phyloP scores from a whole-genome alignment of 768 basidiomycete species.

The Lanmaoa pseudosensibilis region DNA sequence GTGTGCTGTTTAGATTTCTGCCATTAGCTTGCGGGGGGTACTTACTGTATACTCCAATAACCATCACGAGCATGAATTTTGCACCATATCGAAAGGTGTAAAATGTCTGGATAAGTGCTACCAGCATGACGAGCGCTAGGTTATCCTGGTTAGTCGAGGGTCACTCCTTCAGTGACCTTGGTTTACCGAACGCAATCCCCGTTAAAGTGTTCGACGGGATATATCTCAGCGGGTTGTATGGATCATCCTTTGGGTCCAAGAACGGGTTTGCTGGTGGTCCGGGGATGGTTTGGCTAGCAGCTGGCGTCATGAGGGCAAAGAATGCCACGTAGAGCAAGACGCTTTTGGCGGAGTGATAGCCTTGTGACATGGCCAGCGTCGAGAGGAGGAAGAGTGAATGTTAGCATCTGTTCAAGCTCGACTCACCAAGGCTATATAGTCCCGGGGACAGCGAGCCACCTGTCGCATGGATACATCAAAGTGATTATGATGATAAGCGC shows the following conservation, averaged over 20 bases:
- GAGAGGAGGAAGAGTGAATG: not conserved
- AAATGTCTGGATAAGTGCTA: slow-evolving; percentile 46
- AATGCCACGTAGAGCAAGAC: not conserved
- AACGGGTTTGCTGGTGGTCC: slow-evolving; percentile 10
- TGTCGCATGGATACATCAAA: too few relatives aligned
- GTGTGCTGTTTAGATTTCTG: not conserved
- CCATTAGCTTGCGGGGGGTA: not conserved
- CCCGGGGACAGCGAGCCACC: too few relatives aligned
- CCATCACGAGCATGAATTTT: slow-evolving; percentile 61
- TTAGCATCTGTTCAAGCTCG: not conserved
- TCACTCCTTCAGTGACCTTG: not conserved
- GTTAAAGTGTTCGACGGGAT: slow-evolving; percentile 56
- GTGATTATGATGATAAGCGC: too few relatives aligned
- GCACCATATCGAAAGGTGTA: slow-evolving; percentile 46
- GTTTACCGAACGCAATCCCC: slow-evolving; percentile 48
- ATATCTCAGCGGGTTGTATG: slow-evolving; percentile 53
- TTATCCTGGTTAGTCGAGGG: not conserved
- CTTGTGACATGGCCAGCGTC: not conserved
- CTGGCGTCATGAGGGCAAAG: not conserved
- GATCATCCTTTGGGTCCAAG: slow-evolving; percentile 51
- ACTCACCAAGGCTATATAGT: too few relatives aligned
- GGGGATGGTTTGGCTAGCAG: not conserved
- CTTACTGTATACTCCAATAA: slow-evolving; percentile 59
- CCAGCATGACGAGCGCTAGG: slow-evolving; percentile 35
- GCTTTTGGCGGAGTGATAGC: not conserved